These are phyloP conservation scores for Citrullus amarus DNA, from an alignment of 306 rosid genomes.

Conservation along the genomic window DNA sequence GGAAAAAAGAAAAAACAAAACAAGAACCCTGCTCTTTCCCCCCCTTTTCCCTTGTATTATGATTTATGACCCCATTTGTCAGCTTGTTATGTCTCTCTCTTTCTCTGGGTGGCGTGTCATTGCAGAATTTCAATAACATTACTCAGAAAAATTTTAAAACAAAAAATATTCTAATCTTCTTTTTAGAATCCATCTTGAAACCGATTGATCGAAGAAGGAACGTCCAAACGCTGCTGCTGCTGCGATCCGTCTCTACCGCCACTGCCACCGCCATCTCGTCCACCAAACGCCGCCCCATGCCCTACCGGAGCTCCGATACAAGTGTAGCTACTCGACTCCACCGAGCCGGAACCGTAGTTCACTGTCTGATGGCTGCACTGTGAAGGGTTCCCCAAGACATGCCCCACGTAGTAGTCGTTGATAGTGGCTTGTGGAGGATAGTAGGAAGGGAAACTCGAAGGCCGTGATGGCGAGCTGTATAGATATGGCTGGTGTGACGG, in stretches of 20 bases:
- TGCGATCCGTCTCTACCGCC: constrained; percentile 34
- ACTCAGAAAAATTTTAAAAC: not conserved
- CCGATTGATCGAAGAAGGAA: constrained; percentile 60
- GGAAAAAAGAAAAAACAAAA: not conserved
- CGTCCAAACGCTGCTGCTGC: constrained; percentile 42
- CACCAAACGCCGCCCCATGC: constrained; percentile 19
- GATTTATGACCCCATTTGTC: constrained; percentile 65
- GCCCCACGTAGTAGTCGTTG: constrained; percentile 62
- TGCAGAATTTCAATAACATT: constrained; percentile 1
- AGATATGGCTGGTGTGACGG: constrained; percentile 28
- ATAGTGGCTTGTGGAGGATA: constrained; percentile 28
- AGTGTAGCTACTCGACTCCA: constrained; percentile 31
- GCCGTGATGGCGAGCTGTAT: constrained; percentile 45
- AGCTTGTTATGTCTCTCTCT: constrained; percentile 32
- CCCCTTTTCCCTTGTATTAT: constrained; percentile 16
- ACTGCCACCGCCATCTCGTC: constrained; percentile 8
- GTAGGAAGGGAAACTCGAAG: constrained; percentile 34
- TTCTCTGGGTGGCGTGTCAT: constrained; percentile 31
- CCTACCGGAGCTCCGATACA: constrained; percentile 93
- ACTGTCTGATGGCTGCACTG: constrained; percentile 21
- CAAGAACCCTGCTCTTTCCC: constrained; percentile 8
- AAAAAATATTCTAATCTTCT: not conserved
- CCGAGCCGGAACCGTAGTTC: constrained; percentile 16
- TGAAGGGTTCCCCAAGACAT: constrained; percentile 31
- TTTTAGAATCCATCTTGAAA: constrained; percentile 76